phyloP scores from a whole-genome alignment of 164 flowering plant genomes.

The Chloranthus sessilifolius region DNA sequence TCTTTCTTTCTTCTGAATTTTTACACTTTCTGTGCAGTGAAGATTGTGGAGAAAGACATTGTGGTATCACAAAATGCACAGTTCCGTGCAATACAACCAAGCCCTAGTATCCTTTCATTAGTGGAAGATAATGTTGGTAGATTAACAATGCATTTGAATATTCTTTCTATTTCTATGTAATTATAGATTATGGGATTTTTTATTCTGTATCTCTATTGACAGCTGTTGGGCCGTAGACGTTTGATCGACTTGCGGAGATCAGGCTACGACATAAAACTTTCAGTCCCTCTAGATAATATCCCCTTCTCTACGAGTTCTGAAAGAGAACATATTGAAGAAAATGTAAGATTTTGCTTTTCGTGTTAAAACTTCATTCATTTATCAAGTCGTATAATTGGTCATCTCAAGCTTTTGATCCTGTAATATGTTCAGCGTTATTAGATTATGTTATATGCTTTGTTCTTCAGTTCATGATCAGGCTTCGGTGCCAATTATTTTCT shows the following conservation, averaged over 20 bases:
- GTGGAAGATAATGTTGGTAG: constrained; percentile 79
- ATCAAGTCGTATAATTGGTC: background rate
- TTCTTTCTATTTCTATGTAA: background rate
- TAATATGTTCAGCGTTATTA: no score
- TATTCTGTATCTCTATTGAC: constrained; percentile 16
- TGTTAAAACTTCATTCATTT: background rate
- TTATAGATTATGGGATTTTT: background rate
- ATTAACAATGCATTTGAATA: background rate
- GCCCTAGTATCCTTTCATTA: constrained; percentile 69
- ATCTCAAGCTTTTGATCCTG: no score
- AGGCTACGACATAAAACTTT: constrained; percentile 74
- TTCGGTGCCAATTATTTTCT: no score
- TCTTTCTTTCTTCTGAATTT: no score
- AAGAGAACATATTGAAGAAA: constrained; percentile 83
- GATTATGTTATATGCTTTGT: no score
- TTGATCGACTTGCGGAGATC: constrained; percentile 66
- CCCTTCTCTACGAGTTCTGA: constrained; percentile 68
- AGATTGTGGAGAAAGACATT: constrained; percentile 31
- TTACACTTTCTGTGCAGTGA: no score
- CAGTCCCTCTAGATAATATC: constrained; percentile 82
- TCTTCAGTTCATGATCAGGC: no score
- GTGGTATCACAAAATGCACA: constrained; percentile 82
- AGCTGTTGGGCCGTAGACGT: constrained; percentile 92
- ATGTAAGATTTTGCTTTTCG: constrained; percentile 40
- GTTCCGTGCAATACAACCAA: constrained; percentile 92